Conservation (phyloP, 371 early-diverging fungal genomes). For the Syncephalis plumigaleata region DNA sequence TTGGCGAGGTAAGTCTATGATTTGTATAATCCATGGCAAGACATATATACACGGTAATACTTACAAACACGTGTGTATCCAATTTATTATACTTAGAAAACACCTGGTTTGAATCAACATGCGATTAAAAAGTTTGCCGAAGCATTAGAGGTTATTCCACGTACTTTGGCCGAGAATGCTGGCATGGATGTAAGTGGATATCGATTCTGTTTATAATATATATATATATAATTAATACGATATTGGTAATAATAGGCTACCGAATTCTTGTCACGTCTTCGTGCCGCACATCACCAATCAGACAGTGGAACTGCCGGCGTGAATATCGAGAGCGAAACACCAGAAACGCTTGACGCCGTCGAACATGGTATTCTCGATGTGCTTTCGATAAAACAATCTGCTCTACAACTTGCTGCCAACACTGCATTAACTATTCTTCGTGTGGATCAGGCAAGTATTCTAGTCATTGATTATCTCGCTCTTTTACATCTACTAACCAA, state of each 20-base stretch:
- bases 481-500: background rate
- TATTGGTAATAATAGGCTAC: constrained; percentile 29
- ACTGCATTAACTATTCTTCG: constrained; percentile 88
- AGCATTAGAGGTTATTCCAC: constrained; percentile 88
- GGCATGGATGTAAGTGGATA: constrained; percentile 88
- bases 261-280: constrained; percentile 79
- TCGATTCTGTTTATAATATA: constrained; percentile 11
- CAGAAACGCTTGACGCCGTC: constrained; percentile 61
- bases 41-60: too few relatives aligned
- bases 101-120: constrained; percentile 90
- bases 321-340: constrained; percentile 59
- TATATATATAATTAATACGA: background rate
- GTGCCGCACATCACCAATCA: constrained; percentile 80
- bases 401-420: constrained; percentile 77
- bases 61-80: too few relatives aligned
- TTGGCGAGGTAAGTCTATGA: constrained; percentile 31
- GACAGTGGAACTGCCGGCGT: constrained; percentile 40
- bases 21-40: too few relatives aligned
- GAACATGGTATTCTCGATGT: constrained; percentile 65
- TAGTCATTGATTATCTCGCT: background rate
- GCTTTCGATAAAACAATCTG: constrained; percentile 67
- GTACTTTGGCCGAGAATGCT: constrained; percentile 91
- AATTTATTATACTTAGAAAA: constrained; percentile 29
- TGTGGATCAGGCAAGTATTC: constrained; percentile 68
- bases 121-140: constrained; percentile 94